Percentiles rank a stretch among this genome's conserved stretches.
Evolutionary conservation across 2,329 filamentous ascomycete species (phyloP).

Genomic region (Colletotrichum paranaense): DNA sequence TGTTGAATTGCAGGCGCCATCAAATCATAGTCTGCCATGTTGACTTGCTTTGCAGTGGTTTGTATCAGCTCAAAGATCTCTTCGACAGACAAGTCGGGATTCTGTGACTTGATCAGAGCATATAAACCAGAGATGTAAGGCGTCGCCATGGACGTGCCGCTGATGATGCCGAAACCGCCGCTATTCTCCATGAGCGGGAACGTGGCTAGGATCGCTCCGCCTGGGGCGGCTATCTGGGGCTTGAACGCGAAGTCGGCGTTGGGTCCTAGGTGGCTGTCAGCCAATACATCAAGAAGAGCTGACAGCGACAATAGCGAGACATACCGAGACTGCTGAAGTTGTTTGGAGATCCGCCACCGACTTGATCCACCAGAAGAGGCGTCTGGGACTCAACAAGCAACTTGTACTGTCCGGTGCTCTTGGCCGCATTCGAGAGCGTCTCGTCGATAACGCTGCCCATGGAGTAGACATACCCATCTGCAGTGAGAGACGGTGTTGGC

Average conservation of each 20-base stretch:
- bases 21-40: constrained; percentile 30
- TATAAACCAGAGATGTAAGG: constrained; percentile 47
- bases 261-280: background rate
- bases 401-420: background rate
- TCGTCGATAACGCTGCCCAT: constrained; percentile 22
- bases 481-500: constrained; percentile 14
- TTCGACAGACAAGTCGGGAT: constrained; percentile 40
- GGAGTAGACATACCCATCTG: constrained; percentile 16
- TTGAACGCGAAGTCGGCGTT: constrained; percentile 41
- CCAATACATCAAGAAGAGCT: background rate
- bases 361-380: constrained; percentile 16
- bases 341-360: constrained; percentile 22
- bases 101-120: constrained; percentile 48
- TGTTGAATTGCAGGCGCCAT: constrained; percentile 26
- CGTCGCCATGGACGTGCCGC: constrained; percentile 50
- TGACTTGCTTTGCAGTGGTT: constrained; percentile 42
- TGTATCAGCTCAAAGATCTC: constrained; percentile 45
- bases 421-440: background rate
- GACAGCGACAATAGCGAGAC: background rate
- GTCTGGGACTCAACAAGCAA: constrained; percentile 8
- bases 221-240: constrained; percentile 47
- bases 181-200: constrained; percentile 43
- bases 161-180: constrained; percentile 46
- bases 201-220: constrained; percentile 48
- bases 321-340: constrained; percentile 34